These are phyloP conservation scores for Chenopodium formosanum DNA, from an alignment of 148 eudicot genomes.

Conservation along the genomic window DNA sequence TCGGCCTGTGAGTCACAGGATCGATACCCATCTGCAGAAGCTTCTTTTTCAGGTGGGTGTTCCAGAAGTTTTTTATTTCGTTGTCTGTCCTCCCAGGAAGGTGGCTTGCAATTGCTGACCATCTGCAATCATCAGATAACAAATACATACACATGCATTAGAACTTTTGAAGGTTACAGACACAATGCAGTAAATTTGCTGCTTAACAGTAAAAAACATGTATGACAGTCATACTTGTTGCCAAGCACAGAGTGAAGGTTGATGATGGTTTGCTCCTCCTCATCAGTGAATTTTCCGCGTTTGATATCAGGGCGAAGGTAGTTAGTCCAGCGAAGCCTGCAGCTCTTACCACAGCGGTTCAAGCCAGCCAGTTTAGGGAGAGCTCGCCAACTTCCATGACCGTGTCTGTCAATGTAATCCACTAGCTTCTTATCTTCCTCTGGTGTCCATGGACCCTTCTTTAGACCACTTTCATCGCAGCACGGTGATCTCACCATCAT, in stretches of 20 bases:
- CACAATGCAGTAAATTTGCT: background rate
- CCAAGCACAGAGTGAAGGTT: constrained; percentile 61
- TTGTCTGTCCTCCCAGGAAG: constrained; percentile 64
- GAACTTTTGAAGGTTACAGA: too few species aligned
- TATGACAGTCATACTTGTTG: constrained; percentile 41
- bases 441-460: constrained; percentile 68
- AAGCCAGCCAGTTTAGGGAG: constrained; percentile 58
- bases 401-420: constrained; percentile 38
- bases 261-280: constrained; percentile 56
- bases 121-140: constrained; percentile 27
- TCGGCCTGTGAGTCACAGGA: constrained; percentile 57
- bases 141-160: background rate
- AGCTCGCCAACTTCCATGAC: constrained; percentile 69
- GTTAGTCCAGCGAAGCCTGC: constrained; percentile 61
- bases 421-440: constrained; percentile 58
- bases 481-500: constrained; percentile 60
- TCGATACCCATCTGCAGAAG: constrained; percentile 69
- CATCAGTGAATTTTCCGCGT: constrained; percentile 53
- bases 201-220: too few species aligned
- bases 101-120: constrained; percentile 55
- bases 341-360: constrained; percentile 64
- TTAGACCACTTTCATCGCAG: constrained; percentile 41
- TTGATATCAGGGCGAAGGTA: constrained; percentile 65
- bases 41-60: constrained; percentile 54
- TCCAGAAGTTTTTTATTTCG: constrained; percentile 62